Percentiles rank a stretch among this genome's conserved stretches.
phyloP scores from a whole-genome alignment of 2,329 filamentous ascomycete species.

The Talaromyces sp. region DNA sequence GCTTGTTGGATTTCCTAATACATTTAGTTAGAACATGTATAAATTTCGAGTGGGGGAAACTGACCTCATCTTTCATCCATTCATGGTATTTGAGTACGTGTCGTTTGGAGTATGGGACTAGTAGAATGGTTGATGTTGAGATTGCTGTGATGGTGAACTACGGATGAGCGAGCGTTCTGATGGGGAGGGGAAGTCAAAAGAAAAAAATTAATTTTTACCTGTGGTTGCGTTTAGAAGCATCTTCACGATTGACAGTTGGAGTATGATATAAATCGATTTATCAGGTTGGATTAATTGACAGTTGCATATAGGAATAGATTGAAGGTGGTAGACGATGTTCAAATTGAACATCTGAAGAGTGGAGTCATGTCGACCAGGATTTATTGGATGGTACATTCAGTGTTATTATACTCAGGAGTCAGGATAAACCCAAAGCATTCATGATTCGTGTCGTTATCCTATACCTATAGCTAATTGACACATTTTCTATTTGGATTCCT shows the following conservation, averaged over 20 bases:
- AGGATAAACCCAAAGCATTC: neutral
- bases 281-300: neutral
- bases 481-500: constrained; percentile 26
- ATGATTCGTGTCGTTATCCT: neutral
- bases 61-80: constrained; percentile 82
- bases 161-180: neutral
- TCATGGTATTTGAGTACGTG: constrained; percentile 79
- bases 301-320: neutral
- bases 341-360: neutral
- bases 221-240: constrained; percentile 36
- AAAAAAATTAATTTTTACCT: constrained; percentile 26
- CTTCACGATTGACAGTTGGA: neutral
- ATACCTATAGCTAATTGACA: neutral
- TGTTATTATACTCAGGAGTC: neutral
- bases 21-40: neutral
- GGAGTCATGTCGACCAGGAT: neutral
- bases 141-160: constrained; percentile 53
- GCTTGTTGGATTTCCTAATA: constrained; percentile 64
- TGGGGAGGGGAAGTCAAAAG: neutral
- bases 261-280: neutral
- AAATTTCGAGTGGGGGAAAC: neutral
- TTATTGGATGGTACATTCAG: neutral
- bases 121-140: constrained; percentile 58
- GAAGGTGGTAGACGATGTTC: neutral
- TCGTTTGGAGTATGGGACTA: constrained; percentile 77